A percentile compares a stretch with the other conserved stretches of the same genome.
These are phyloP conservation scores for Aspergillus ruber DNA, from an alignment of 2,329 filamentous ascomycete species.

Conservation along the genomic window DNA sequence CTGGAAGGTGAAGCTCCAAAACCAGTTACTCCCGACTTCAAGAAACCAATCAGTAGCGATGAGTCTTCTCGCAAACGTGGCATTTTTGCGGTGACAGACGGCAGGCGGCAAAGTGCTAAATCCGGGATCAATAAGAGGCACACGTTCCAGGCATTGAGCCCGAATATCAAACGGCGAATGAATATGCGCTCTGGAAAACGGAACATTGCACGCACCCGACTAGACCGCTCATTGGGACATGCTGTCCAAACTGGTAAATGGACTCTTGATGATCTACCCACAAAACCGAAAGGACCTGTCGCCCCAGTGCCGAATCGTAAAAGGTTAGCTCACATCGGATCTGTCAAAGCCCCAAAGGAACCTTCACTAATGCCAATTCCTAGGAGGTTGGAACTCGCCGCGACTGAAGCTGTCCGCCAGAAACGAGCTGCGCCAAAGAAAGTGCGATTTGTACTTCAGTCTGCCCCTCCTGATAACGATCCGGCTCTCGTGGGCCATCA, in stretches of 20 bases:
- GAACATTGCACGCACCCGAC: neutral
- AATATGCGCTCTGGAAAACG: neutral
- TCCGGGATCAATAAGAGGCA: neutral
- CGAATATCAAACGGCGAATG: slow-evolving; percentile 6
- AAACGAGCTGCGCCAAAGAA: neutral
- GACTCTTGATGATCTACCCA: neutral
- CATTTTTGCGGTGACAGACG: neutral
- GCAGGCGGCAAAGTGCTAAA: neutral
- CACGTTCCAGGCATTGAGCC: slow-evolving; percentile 2
- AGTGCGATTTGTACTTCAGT: neutral
- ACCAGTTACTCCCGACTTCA: neutral
- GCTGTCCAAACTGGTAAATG: neutral
- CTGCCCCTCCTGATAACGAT: neutral
- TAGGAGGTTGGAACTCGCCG: neutral
- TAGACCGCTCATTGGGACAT: neutral
- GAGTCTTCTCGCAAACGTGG: neutral
- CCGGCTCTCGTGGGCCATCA: neutral
- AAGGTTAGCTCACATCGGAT: neutral
- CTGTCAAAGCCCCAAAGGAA: neutral
- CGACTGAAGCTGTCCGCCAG: neutral
- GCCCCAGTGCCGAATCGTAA: neutral
- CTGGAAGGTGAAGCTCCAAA: neutral
- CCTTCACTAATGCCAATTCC: neutral
- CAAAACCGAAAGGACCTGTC: neutral
- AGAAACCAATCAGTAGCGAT: neutral